Evolutionary conservation across 2,329 filamentous ascomycete genomes (phyloP).

Genomic region (Pestalotiopsis sp.): DNA sequence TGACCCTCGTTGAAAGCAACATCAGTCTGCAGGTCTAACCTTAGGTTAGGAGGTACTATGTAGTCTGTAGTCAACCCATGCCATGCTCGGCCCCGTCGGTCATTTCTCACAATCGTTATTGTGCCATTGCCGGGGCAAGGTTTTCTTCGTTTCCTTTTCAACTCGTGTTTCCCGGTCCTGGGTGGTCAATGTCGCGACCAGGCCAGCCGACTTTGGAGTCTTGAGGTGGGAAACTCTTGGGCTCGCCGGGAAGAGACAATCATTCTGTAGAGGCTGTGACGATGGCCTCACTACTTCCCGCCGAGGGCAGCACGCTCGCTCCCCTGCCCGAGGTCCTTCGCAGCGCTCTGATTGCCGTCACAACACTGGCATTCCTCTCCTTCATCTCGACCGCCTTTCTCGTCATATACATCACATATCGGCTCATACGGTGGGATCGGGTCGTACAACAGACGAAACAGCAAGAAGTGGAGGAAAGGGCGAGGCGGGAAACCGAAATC

Average conservation of each 20-base stretch:
- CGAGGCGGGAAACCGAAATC: background rate
- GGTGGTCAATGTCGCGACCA: background rate
- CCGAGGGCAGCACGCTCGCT: constrained; percentile 7
- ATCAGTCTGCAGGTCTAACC: background rate
- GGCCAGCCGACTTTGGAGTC: background rate
- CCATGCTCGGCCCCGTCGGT: background rate
- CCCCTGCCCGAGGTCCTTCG: constrained; percentile 1
- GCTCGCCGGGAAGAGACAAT: background rate
- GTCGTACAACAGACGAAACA: background rate
- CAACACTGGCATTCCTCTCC: constrained; percentile 4
- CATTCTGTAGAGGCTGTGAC: background rate
- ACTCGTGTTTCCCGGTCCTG: background rate
- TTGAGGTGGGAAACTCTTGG: background rate
- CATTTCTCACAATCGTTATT: background rate
- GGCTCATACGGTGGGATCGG: constrained; percentile 4
- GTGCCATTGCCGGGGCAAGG: background rate
- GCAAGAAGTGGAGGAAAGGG: background rate
- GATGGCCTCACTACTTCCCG: background rate
- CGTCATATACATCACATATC: constrained; percentile 7
- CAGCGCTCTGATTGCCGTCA: constrained; percentile 6
- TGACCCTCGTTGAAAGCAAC: background rate
- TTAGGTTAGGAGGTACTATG: background rate
- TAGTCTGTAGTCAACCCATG: background rate
- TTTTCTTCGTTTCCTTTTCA: background rate
- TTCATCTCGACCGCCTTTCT: constrained; percentile 8